Evolutionary conservation across 1,284 basidiomycete species (phyloP).

Genomic region (Puccinia horiana): DNA sequence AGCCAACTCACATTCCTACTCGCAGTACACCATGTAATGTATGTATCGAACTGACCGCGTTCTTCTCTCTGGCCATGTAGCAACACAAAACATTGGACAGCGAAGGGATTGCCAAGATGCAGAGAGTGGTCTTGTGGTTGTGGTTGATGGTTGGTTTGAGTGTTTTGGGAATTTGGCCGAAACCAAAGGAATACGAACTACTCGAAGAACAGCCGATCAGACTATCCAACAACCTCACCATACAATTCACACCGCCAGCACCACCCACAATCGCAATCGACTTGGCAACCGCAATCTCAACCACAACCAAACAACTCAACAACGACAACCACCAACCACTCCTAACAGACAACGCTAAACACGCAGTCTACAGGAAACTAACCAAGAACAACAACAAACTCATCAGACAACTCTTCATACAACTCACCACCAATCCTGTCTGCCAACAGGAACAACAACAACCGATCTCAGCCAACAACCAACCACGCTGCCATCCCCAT

Average conservation of each 20-base stretch:
- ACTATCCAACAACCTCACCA: constrained; percentile 59
- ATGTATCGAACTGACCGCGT: too few relatives aligned
- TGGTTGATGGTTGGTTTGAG: background rate
- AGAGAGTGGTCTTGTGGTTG: background rate
- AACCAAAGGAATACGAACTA: background rate
- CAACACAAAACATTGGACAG: too few relatives aligned
- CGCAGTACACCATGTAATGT: too few relatives aligned
- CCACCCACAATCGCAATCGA: constrained; percentile 56
- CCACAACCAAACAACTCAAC: constrained; percentile 60
- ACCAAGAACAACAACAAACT: background rate
- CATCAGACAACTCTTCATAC: background rate
- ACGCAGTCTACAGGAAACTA: constrained; percentile 59
- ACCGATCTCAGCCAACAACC: background rate
- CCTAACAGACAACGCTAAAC: constrained; percentile 64
- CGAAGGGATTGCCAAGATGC: too few relatives aligned
- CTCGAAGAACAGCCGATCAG: constrained; percentile 58
- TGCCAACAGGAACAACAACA: constrained; percentile 34
- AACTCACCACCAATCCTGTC: background rate
- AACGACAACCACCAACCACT: constrained; percentile 64
- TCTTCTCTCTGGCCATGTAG: too few relatives aligned
- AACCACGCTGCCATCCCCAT: background rate
- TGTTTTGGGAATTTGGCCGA: constrained; percentile 10
- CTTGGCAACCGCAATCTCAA: constrained; percentile 62
- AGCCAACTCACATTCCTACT: too few relatives aligned
- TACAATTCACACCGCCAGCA: constrained; percentile 2